Percentiles rank a stretch among this genome's conserved stretches.
phyloP scores from a whole-genome alignment of 1,284 basidiomycete species.

The Trichosporon coremiiforme region DNA sequence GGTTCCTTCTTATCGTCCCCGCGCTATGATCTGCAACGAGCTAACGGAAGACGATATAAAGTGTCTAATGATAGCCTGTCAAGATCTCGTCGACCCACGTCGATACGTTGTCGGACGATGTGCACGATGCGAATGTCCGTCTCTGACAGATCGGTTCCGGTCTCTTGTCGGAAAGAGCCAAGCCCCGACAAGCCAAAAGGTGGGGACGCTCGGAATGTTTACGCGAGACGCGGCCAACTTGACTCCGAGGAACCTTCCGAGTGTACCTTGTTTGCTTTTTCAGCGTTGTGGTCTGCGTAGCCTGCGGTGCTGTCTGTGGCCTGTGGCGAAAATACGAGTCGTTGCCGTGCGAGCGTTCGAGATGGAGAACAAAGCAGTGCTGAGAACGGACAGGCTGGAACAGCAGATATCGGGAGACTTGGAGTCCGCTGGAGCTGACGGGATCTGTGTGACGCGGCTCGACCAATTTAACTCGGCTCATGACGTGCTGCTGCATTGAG shows the following conservation, averaged over 20 bases:
- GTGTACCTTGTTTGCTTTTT: neutral
- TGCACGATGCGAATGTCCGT: neutral
- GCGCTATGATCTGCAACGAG: neutral
- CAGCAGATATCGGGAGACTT: neutral
- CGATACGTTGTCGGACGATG: neutral
- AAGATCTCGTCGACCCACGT: neutral
- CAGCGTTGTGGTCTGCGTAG: neutral
- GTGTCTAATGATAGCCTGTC: neutral
- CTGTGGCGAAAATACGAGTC: neutral
- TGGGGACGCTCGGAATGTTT: slow-evolving; percentile 1
- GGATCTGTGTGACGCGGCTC: slow-evolving; percentile 3
- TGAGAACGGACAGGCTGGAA: neutral
- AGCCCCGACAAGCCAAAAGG: neutral
- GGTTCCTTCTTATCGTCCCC: neutral
- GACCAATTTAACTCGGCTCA: neutral
- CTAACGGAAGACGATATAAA: neutral
- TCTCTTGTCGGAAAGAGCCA: neutral
- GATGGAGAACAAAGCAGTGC: neutral
- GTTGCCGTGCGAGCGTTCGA: neutral
- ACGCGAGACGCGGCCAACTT: slow-evolving; percentile 5
- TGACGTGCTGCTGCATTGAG: neutral
- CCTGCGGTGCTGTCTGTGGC: neutral
- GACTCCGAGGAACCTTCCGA: slow-evolving; percentile 1
- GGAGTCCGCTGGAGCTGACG: slow-evolving; percentile 1
- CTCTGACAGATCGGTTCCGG: neutral